Evolutionary conservation across 306 rosid genomes (phyloP).

Genomic region (Acacia acuminata): DNA sequence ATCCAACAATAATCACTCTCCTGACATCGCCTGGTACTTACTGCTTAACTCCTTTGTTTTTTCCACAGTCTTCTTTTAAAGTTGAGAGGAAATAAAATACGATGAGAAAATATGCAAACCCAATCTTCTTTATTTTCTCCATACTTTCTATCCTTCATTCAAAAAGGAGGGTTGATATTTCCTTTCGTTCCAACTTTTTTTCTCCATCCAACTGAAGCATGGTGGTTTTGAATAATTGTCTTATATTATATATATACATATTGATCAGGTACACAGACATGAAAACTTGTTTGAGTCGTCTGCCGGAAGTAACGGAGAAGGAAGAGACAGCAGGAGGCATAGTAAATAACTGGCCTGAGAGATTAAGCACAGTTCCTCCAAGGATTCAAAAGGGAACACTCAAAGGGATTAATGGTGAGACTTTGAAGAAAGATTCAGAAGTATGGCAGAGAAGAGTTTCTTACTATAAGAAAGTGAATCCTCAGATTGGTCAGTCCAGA

Average conservation of each 20-base stretch:
- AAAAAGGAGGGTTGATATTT: too few species aligned
- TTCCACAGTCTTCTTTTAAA: not conserved
- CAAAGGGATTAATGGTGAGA: slow-evolving; percentile 46
- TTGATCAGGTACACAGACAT: slow-evolving; percentile 63
- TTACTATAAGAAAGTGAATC: slow-evolving; percentile 55
- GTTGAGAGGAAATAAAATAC: too few species aligned
- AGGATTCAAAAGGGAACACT: slow-evolving; percentile 65
- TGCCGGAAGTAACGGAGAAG: slow-evolving; percentile 60
- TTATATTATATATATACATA: not conserved
- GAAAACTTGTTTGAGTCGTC: slow-evolving; percentile 70
- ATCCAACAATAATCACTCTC: slow-evolving; percentile 31
- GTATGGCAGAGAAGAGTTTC: slow-evolving; percentile 70
- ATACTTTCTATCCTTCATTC: too few species aligned
- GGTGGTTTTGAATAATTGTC: not conserved
- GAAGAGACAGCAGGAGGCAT: slow-evolving; percentile 69
- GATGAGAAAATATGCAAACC: too few species aligned
- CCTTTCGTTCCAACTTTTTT: too few species aligned
- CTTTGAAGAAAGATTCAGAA: slow-evolving; percentile 49
- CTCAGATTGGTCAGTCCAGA: slow-evolving; percentile 57
- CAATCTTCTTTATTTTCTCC: too few species aligned
- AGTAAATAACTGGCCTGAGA: slow-evolving; percentile 68
- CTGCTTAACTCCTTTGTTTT: slow-evolving; percentile 13
- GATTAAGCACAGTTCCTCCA: slow-evolving; percentile 63
- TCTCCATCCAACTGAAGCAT: too few species aligned
- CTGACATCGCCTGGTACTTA: slow-evolving; percentile 61